Evolutionary conservation across 768 basidiomycete species (phyloP).

Genomic region (Phanerochaete carnosa): DNA sequence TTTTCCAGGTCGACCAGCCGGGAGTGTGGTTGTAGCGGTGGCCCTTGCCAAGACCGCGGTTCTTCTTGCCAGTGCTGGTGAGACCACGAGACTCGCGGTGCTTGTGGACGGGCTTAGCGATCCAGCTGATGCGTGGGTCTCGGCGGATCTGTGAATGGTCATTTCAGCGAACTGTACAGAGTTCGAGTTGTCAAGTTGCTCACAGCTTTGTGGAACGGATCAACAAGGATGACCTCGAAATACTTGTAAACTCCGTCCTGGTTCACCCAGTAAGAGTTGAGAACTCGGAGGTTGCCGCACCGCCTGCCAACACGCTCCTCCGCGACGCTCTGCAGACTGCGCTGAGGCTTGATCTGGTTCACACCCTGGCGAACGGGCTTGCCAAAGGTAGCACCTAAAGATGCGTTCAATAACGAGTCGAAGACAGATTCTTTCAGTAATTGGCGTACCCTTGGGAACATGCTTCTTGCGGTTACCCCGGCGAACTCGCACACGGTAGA

Average conservation of each 20-base stretch:
- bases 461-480: constrained; percentile 99
- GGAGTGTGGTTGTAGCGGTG: constrained; percentile 92
- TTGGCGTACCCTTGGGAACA: constrained; percentile 82
- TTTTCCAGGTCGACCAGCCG: constrained; percentile 90
- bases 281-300: constrained; percentile 93
- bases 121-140: constrained; percentile 99
- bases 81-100: constrained; percentile 97
- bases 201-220: constrained; percentile 92
- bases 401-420: background rate
- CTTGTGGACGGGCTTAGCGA: constrained; percentile 97
- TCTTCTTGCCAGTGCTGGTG: constrained; percentile 95
- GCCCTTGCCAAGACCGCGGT: constrained; percentile 97
- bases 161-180: background rate
- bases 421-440: background rate
- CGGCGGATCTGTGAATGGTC: constrained; percentile 70
- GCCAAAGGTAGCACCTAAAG: constrained; percentile 90
- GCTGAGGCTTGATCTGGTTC: constrained; percentile 98
- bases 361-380: constrained; percentile 99
- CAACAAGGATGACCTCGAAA: constrained; percentile 98
- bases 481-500: constrained; percentile 97
- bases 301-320: constrained; percentile 97
- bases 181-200: constrained; percentile 27
- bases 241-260: constrained; percentile 99
- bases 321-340: constrained; percentile 86
- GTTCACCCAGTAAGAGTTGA: constrained; percentile 99